A percentile compares a stretch with the other conserved stretches of the same genome.
These are phyloP conservation scores for Spinacia oleracea DNA, from an alignment of 179 eudicot genomes.

Conservation along the genomic window DNA sequence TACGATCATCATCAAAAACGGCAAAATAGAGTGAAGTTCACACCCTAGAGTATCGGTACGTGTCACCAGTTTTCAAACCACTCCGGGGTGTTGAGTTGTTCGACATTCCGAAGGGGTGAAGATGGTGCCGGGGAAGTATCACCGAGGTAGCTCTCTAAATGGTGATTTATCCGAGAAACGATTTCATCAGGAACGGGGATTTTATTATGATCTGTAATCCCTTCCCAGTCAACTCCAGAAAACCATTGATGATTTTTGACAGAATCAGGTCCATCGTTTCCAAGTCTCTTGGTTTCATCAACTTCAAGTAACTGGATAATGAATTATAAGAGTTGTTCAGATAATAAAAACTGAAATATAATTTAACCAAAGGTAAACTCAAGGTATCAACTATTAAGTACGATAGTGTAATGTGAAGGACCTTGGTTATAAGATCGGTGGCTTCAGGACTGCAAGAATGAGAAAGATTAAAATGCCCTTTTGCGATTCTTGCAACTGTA, in stretches of 20 bases:
- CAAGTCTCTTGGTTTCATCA: constrained; percentile 76
- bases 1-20: not conserved
- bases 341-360: not conserved
- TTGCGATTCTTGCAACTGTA: constrained; percentile 77
- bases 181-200: constrained; percentile 62
- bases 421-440: constrained; percentile 85
- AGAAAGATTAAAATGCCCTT: constrained; percentile 82
- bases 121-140: constrained; percentile 39
- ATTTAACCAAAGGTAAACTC: not conserved
- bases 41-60: not conserved
- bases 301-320: constrained; percentile 72
- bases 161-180: constrained; percentile 54
- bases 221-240: constrained; percentile 63
- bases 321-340: constrained; percentile 2
- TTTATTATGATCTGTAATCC: constrained; percentile 40
- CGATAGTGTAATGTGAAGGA: constrained; percentile 16
- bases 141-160: constrained; percentile 45
- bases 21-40: not conserved
- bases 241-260: constrained; percentile 85
- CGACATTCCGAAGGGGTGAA: constrained; percentile 43
- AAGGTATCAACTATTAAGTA: not conserved
- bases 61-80: constrained; percentile 99
- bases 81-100: constrained; percentile 59
- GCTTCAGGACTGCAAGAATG: constrained; percentile 60
- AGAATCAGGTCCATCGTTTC: constrained; percentile 59